These are phyloP conservation scores for Fusarium sp. DNA, from an alignment of 2,329 filamentous ascomycete species.

Conservation along the genomic window DNA sequence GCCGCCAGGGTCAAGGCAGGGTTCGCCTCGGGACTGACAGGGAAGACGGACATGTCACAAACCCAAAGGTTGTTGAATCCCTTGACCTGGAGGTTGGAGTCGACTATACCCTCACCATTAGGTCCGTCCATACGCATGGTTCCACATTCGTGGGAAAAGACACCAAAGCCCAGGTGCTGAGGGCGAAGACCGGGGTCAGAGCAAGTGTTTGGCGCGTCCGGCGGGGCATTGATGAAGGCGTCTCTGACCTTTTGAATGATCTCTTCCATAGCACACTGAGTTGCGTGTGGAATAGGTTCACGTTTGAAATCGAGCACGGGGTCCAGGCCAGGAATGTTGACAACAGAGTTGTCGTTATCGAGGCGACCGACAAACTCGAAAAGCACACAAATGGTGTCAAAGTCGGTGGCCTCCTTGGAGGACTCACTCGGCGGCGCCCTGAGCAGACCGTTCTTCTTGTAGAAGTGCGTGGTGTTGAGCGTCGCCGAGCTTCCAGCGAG, in stretches of 20 bases:
- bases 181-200: conserved; percentile 13
- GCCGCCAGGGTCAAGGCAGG: conserved; percentile 26
- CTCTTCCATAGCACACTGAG: conserved; percentile 23
- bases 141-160: conserved; percentile 34
- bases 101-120: conserved; percentile 3
- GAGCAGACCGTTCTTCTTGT: conserved; percentile 11
- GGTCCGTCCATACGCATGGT: conserved; percentile 36
- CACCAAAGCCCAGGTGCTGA: conserved; percentile 29
- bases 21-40: conserved; percentile 32
- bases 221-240: conserved; percentile 6
- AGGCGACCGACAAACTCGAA: conserved; percentile 29
- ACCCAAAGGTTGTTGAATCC: conserved; percentile 26
- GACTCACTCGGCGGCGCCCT: conserved; percentile 10
- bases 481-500: conserved; percentile 29
- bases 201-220: background rate
- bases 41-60: conserved; percentile 31
- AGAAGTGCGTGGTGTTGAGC: conserved; percentile 29
- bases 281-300: conserved; percentile 7
- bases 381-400: conserved; percentile 29
- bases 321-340: conserved; percentile 21
- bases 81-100: conserved; percentile 21
- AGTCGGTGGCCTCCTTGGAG: conserved; percentile 16
- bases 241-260: conserved; percentile 1
- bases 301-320: conserved; percentile 23
- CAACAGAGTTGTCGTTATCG: conserved; percentile 16